Conservation (phyloP, 2,329 filamentous ascomycete species). For the Chaetoscypha palmicola region DNA sequence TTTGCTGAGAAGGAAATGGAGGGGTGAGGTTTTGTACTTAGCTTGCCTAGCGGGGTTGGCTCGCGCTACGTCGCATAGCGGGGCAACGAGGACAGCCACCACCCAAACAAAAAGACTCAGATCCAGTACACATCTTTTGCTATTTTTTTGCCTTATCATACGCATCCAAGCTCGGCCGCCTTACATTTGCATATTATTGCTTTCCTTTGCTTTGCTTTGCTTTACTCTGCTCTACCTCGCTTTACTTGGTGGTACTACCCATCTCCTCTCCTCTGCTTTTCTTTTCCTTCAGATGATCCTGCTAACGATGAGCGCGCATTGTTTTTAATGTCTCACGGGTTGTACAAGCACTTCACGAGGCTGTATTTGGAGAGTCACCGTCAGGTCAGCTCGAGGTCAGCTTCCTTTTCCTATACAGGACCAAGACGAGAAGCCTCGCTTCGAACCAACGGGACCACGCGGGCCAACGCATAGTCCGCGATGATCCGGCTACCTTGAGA, state of each 20-base stretch:
- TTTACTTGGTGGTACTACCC: no score
- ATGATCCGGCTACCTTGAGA: conserved; percentile 13
- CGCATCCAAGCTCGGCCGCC: neutral
- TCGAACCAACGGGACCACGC: conserved; percentile 12
- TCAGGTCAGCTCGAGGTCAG: neutral
- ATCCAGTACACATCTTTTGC: no score
- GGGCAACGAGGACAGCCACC: no score
- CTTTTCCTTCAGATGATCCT: conserved; percentile 17
- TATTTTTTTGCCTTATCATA: no score
- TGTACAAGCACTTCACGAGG: conserved; percentile 2
- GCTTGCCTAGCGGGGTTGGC: no score
- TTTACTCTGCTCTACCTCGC: no score
- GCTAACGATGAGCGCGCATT: conserved; percentile 2
- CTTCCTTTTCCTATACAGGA: neutral
- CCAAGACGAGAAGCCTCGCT: neutral
- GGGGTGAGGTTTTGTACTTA: no score
- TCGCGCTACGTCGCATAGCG: no score
- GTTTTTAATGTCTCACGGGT: conserved; percentile 13
- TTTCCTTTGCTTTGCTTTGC: neutral
- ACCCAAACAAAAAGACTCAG: no score
- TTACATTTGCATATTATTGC: neutral
- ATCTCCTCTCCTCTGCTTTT: neutral
- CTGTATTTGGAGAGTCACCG: conserved; percentile 1
- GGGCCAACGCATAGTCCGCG: conserved; percentile 11
- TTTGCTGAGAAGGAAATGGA: no score